Base-by-base conservation (phyloP, 495 filamentous ascomycete genomes). In the Symbiotaphrina buchneri region DNA sequence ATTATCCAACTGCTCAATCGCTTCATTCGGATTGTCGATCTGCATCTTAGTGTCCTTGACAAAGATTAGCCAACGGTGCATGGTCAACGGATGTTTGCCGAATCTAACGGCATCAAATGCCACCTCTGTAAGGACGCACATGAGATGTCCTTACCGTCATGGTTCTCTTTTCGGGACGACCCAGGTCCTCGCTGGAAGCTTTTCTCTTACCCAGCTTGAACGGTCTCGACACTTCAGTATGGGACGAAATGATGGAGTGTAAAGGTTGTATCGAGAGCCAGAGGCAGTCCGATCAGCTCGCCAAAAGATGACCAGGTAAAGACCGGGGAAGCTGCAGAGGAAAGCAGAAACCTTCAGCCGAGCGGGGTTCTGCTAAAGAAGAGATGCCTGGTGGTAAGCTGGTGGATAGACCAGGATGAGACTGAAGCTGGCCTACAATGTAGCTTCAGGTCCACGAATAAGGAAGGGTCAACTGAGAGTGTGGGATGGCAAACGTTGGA, bases 171-270 rank as follows among this genome's bases (percentile, higher is more conserved):
- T 67, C 57, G 46, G 75, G 74, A 55, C 65, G 68, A 56, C 60
- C 54, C 50, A 62, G 52, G 45, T 79, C 68, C 56, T 75, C 74
- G 56, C 66, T 63, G 42, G 79, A 83, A 46, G 70, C 61, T 60
- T 78, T 85, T 56, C 81, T 76, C 67, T 91, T 79, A 65, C 71
- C 74, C 68, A 73, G 72, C 62, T 68, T 71, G 57, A 55, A 54
- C 55, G 51, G 55, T 46, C 56, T 52, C 48, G 56, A 55, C 53
- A 60, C 52, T 46, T 55, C 50, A 46, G 58, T 47, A 51, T 63
- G 48, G 47, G 62, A 58, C 48, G 53, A 47, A 67, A 67, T 67
- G 39, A 46, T 67, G 61, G 51, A 51, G 21, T n/a, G n/a, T n/a
- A n/a, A n/a, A n/a, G n/a, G n/a, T n/a, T n/a, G n/a, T n/a, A n/a